A percentile compares a stretch with the other conserved stretches of the same genome.
These are phyloP conservation scores for Trichoderma virens DNA, from an alignment of 495 filamentous ascomycete genomes.

Conservation along the genomic window DNA sequence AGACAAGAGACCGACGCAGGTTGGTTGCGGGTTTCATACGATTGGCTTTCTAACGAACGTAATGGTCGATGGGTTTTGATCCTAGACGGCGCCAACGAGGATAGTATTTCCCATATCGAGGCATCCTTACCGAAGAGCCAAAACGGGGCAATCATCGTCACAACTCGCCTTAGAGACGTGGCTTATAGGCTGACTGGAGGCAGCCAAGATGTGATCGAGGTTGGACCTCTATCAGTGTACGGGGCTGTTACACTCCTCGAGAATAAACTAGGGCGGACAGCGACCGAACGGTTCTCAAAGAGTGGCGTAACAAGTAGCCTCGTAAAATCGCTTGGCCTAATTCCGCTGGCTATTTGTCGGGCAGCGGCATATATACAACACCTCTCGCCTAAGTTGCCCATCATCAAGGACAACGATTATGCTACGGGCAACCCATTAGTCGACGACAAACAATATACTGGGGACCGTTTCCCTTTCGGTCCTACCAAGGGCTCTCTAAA, in stretches of 20 bases:
- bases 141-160: constrained; percentile 32
- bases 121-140: constrained; percentile 27
- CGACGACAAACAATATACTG: no score
- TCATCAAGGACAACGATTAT: no score
- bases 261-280: constrained; percentile 4
- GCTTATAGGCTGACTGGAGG: constrained; percentile 20
- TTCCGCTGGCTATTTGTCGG: constrained; percentile 43
- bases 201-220: constrained; percentile 11
- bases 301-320: not conserved
- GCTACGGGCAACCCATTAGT: no score
- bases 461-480: no score
- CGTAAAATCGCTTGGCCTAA: constrained; percentile 22
- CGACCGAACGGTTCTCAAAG: not conserved
- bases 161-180: constrained; percentile 28
- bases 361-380: constrained; percentile 42
- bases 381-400: not conserved
- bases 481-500: no score
- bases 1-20: constrained; percentile 23
- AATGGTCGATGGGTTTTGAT: constrained; percentile 40
- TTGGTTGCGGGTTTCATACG: constrained; percentile 25
- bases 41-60: constrained; percentile 30
- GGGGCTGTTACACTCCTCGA: constrained; percentile 20
- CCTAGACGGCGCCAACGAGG: constrained; percentile 45
- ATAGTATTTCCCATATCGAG: constrained; percentile 25
- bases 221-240: constrained; percentile 26